Percentiles rank a stretch among this genome's conserved stretches.
Conservation (phyloP, 202 grass and related monocot genomes). For the Setaria italica region DNA sequence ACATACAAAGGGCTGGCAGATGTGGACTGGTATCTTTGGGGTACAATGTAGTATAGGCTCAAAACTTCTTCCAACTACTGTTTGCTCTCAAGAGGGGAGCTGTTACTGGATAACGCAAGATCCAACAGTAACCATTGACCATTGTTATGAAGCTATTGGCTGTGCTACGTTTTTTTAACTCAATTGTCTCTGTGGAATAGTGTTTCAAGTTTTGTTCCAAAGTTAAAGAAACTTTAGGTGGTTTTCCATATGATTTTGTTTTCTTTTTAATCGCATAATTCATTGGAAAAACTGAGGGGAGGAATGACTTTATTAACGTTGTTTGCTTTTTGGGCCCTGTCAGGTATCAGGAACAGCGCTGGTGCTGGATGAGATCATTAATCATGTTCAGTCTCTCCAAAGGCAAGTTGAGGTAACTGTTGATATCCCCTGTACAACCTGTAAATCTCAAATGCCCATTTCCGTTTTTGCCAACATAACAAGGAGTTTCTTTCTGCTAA, state of each 20-base stretch:
- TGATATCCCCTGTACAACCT: constrained; percentile 20
- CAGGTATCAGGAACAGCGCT: constrained; percentile 86
- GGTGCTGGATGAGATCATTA: constrained; percentile 97
- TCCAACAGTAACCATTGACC: constrained; percentile 4
- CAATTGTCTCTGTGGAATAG: neutral
- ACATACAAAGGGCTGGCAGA: constrained; percentile 10
- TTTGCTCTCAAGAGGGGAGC: neutral
- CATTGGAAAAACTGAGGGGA: neutral
- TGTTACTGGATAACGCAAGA: neutral
- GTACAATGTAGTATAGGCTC: neutral
- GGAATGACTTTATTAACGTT: neutral
- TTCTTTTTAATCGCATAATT: neutral
- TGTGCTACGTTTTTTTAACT: neutral
- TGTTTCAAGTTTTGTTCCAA: neutral
- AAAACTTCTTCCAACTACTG: neutral
- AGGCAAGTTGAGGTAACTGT: constrained; percentile 84
- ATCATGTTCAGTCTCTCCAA: constrained; percentile 94
- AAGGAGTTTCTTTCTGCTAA: constrained; percentile 11
- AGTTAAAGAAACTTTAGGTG: neutral
- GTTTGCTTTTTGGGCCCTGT: constrained; percentile 25
- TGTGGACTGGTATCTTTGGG: neutral
- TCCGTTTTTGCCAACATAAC: neutral
- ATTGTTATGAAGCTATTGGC: neutral
- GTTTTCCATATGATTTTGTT: neutral
- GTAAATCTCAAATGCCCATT: constrained; percentile 4